These are phyloP conservation scores for Eucalyptus regnans DNA, from an alignment of 345 rosid species.

Conservation along the genomic window DNA sequence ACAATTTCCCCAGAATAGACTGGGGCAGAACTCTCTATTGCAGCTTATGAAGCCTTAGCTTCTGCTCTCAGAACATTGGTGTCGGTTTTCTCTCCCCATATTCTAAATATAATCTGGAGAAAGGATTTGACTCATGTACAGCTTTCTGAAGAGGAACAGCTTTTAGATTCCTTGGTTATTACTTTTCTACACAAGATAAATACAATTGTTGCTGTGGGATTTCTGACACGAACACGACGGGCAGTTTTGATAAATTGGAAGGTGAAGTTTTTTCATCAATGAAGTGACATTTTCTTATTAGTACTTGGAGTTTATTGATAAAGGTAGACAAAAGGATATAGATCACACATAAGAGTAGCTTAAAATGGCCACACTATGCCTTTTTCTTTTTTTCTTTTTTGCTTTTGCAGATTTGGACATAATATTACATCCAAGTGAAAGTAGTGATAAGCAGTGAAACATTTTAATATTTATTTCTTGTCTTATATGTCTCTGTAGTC, in stretches of 20 bases:
- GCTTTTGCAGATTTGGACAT: background rate
- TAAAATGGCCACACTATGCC: background rate
- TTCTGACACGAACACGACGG: constrained; percentile 58
- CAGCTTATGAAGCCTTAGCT: constrained; percentile 71
- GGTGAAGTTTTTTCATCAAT: constrained; percentile 26
- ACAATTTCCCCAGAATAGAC: constrained; percentile 15
- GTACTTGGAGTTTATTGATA: background rate
- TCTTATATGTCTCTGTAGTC: background rate
- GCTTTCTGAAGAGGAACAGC: constrained; percentile 28
- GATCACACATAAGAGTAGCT: background rate
- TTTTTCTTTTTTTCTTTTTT: background rate
- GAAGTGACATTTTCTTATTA: background rate
- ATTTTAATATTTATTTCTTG: background rate
- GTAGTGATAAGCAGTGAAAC: background rate
- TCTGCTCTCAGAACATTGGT: constrained; percentile 40
- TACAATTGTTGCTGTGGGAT: constrained; percentile 56
- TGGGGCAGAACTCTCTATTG: constrained; percentile 65
- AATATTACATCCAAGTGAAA: background rate
- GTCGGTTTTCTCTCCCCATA: constrained; percentile 32
- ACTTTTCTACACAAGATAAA: constrained; percentile 68
- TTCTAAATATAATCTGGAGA: constrained; percentile 33
- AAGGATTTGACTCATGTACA: constrained; percentile 13
- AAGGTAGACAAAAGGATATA: background rate
- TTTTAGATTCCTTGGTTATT: constrained; percentile 48
- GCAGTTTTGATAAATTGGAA: constrained; percentile 80